A percentile compares a stretch with the other conserved stretches of the same genome.
Conservation (phyloP, 1,284 basidiomycete species). For the Puccinia coronata region DNA sequence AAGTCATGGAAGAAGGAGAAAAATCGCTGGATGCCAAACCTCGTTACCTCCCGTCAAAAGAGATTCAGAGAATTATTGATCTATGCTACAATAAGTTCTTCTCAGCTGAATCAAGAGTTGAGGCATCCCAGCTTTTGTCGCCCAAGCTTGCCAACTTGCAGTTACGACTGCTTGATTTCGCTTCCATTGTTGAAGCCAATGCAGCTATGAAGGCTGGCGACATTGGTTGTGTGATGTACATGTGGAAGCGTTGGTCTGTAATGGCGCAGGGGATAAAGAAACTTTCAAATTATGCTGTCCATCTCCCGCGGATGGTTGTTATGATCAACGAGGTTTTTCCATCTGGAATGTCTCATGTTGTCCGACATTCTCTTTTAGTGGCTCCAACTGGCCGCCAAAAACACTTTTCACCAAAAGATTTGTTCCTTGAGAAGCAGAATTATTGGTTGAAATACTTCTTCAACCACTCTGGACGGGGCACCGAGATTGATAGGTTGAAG, state of each 20-base stretch:
- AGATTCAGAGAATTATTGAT: too few species aligned
- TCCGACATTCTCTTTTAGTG: background rate
- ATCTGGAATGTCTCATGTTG: background rate
- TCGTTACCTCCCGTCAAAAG: too few species aligned
- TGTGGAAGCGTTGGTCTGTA: slow-evolving; percentile 21
- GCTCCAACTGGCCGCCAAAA: background rate
- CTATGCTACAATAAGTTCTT: too few species aligned
- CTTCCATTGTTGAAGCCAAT: too few species aligned
- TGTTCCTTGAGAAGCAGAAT: background rate
- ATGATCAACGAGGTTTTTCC: background rate
- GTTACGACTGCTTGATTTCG: too few species aligned
- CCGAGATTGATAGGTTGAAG: background rate
- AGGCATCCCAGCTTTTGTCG: too few species aligned
- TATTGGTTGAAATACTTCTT: too few species aligned
- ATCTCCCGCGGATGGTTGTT: background rate
- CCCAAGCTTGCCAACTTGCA: background rate
- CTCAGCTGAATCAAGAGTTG: too few species aligned
- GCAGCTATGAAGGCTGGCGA: too few species aligned
- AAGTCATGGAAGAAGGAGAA: too few species aligned
- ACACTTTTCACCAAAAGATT: background rate
- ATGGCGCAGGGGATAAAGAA: background rate
- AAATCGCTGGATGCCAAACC: too few species aligned
- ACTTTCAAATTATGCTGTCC: background rate
- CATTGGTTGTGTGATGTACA: background rate
- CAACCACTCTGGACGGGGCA: too few species aligned